Evolutionary conservation across 2,329 filamentous ascomycete genomes (phyloP).

Genomic region (Phialophora chinensis): DNA sequence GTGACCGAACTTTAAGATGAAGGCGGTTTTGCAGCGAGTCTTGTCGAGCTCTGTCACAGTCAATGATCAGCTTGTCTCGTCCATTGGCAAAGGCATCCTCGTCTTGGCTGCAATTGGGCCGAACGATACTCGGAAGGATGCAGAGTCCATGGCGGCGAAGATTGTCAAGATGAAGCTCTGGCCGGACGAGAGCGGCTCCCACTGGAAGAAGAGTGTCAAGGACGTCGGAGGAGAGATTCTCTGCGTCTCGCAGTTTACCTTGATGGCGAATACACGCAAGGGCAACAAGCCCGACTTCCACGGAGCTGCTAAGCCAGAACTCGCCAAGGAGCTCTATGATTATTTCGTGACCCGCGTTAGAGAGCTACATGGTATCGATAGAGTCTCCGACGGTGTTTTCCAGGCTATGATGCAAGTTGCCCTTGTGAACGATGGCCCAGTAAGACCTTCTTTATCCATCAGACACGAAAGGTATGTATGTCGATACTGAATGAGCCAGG

Average conservation of each 20-base stretch:
- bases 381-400: conserved; percentile 93
- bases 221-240: conserved; percentile 91
- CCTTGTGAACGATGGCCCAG: conserved; percentile 82
- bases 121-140: conserved; percentile 87
- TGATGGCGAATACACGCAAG: conserved; percentile 92
- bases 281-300: conserved; percentile 96
- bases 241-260: conserved; percentile 97
- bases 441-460: conserved; percentile 45
- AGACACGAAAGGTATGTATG: conserved; percentile 4
- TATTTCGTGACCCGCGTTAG: conserved; percentile 80
- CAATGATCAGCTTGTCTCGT: conserved; percentile 85
- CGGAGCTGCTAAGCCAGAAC: conserved; percentile 76
- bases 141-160: conserved; percentile 80
- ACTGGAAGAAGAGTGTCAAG: conserved; percentile 91
- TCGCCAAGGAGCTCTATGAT: conserved; percentile 82
- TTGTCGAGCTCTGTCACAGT: conserved; percentile 95
- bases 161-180: conserved; percentile 89
- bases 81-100: conserved; percentile 86
- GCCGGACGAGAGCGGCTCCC: conserved; percentile 75
- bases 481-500: conserved; percentile 18
- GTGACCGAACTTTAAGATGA: conserved; percentile 24
- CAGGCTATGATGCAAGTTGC: conserved; percentile 99
- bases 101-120: conserved; percentile 91
- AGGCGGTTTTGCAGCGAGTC: conserved; percentile 91
- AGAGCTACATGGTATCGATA: conserved; percentile 71